Conservation (phyloP, 768 basidiomycete species). For the Cystofilobasidium ferigula region DNA sequence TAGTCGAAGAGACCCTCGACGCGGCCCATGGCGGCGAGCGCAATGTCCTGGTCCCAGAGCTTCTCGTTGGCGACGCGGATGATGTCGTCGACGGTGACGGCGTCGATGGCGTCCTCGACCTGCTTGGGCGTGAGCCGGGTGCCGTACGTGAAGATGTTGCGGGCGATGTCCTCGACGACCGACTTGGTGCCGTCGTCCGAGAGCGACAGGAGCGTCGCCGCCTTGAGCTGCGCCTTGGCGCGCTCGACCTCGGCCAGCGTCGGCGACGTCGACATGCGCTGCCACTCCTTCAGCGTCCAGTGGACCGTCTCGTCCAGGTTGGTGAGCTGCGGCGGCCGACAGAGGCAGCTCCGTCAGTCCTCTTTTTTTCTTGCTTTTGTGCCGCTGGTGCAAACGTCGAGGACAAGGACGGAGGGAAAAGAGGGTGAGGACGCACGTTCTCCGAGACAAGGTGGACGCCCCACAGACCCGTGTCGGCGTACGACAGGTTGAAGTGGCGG, state of each 20-base stretch:
- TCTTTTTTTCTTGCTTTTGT: neutral
- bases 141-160: constrained; percentile 90
- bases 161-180: constrained; percentile 95
- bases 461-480: constrained; percentile 98
- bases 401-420: neutral
- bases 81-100: constrained; percentile 77
- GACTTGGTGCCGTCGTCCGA: constrained; percentile 77
- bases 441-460: constrained; percentile 95
- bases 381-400: neutral
- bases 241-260: constrained; percentile 82
- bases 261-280: constrained; percentile 80
- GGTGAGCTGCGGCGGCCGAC: constrained; percentile 43
- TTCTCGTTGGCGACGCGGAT: constrained; percentile 49
- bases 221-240: constrained; percentile 97
- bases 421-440: constrained; percentile 44
- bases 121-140: constrained; percentile 80
- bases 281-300: constrained; percentile 92
- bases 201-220: constrained; percentile 71
- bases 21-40: constrained; percentile 77
- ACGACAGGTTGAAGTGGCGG: constrained; percentile 98
- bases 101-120: constrained; percentile 84
- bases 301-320: constrained; percentile 89
- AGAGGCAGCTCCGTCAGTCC: too few relatives aligned
- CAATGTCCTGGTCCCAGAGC: constrained; percentile 41
- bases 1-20: constrained; percentile 91